A percentile compares a stretch with the other conserved stretches of the same genome.
These are phyloP conservation scores for Lactifluus hygrophoroides DNA, from an alignment of 768 basidiomycete species.

Conservation along the genomic window DNA sequence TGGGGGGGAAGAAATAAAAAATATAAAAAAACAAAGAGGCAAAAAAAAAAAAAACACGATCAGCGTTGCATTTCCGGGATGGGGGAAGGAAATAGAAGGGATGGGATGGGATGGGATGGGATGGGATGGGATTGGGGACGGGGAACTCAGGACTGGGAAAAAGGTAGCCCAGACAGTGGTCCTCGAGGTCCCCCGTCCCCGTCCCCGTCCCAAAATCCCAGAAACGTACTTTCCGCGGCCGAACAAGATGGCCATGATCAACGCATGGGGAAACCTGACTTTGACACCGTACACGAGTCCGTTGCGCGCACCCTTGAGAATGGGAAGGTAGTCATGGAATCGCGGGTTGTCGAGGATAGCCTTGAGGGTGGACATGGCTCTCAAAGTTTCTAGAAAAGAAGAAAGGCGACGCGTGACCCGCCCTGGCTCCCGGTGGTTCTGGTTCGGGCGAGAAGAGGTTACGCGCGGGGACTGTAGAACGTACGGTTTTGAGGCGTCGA, in stretches of 20 bases:
- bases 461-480: too few relatives aligned
- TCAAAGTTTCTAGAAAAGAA: background rate
- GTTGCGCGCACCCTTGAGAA: conserved; percentile 90
- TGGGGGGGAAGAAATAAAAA: background rate
- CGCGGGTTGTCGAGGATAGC: conserved; percentile 53
- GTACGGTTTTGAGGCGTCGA: too few relatives aligned
- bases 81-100: too few relatives aligned
- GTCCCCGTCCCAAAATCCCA: background rate
- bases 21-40: background rate
- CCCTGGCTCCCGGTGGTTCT: too few relatives aligned
- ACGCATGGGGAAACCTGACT: conserved; percentile 90
- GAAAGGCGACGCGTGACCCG: too few relatives aligned
- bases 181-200: too few relatives aligned
- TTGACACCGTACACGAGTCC: conserved; percentile 87
- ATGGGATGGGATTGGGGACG: too few relatives aligned
- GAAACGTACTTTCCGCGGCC: conserved; percentile 78
- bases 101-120: too few relatives aligned
- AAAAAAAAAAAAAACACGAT: conserved; percentile 3
- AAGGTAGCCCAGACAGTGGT: too few relatives aligned
- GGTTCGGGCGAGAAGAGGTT: background rate
- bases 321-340: conserved; percentile 84
- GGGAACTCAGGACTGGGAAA: too few relatives aligned
- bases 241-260: conserved; percentile 94
- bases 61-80: background rate
- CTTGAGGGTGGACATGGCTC: conserved; percentile 24